phyloP scores from a whole-genome alignment of 192 early-diverging fungal genomes.

The Coemansia umbellata region DNA sequence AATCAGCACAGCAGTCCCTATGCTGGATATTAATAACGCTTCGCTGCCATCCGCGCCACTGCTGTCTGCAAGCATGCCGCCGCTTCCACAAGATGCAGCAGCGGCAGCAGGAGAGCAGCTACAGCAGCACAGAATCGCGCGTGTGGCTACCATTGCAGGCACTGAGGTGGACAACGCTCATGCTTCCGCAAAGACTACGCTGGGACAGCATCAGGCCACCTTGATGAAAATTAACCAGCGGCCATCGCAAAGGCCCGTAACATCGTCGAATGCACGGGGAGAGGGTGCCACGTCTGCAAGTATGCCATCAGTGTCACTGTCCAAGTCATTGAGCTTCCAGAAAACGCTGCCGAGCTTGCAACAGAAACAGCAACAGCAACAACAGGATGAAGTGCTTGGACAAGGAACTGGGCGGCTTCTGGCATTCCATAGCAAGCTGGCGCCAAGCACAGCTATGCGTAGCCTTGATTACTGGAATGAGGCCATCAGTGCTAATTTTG shows the following conservation, averaged over 20 bases:
- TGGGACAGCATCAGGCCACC: neutral
- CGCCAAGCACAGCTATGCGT: neutral
- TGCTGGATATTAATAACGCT: too few species aligned
- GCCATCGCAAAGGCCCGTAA: neutral
- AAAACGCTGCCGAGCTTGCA: neutral
- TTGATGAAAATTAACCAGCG: neutral
- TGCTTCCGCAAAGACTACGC: neutral
- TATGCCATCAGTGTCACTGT: neutral
- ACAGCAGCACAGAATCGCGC: neutral
- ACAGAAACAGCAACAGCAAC: neutral
- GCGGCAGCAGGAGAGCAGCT: too few species aligned
- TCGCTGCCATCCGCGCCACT: too few species aligned
- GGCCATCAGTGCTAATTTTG: constrained; percentile 16
- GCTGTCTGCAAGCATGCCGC: too few species aligned
- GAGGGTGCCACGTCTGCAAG: neutral
- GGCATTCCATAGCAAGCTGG: constrained; percentile 24
- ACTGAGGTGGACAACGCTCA: too few species aligned
- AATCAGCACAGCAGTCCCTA: too few species aligned
- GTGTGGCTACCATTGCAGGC: too few species aligned
- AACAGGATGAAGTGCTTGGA: constrained; percentile 16
- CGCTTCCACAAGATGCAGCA: too few species aligned
- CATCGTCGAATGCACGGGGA: neutral
- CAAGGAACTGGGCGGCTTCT: constrained; percentile 31
- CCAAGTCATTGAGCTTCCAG: neutral
- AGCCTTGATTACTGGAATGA: constrained; percentile 23